Evolutionary conservation across 148 eudicot genomes (phyloP).

Genomic region (Silene uniflora): DNA sequence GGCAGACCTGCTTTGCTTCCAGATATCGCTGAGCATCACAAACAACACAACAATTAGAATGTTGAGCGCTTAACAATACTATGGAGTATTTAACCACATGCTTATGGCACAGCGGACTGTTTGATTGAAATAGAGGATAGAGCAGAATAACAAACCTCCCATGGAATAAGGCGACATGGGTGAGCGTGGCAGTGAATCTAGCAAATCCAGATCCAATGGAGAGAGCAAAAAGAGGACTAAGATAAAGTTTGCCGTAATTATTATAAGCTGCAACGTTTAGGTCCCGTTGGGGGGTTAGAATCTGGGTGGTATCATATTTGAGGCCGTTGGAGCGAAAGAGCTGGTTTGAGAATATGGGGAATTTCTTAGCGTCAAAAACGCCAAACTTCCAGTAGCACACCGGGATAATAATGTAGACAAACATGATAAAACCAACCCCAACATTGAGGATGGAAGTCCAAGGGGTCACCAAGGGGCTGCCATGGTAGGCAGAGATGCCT

Average conservation of each 20-base stretch:
- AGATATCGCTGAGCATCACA: slow-evolving; percentile 61
- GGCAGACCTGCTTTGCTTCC: slow-evolving; percentile 87
- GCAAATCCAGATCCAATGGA: slow-evolving; percentile 97
- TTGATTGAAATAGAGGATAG: background rate
- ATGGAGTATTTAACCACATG: background rate
- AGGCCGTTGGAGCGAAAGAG: slow-evolving; percentile 70
- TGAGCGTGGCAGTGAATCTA: slow-evolving; percentile 83
- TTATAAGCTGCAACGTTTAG: slow-evolving; percentile 81
- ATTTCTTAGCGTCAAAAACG: slow-evolving; percentile 78
- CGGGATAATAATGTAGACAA: slow-evolving; percentile 80
- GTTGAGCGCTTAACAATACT: background rate
- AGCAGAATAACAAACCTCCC: slow-evolving; percentile 55
- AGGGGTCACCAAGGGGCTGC: slow-evolving; percentile 90
- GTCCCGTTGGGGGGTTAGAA: slow-evolving; percentile 80
- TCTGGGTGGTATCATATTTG: slow-evolving; percentile 75
- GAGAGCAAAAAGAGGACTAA: slow-evolving; percentile 93
- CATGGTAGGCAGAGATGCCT: slow-evolving; percentile 95
- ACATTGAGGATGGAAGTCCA: slow-evolving; percentile 87
- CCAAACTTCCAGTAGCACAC: slow-evolving; percentile 92
- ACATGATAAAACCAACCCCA: slow-evolving; percentile 86
- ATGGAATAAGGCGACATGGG: slow-evolving; percentile 88
- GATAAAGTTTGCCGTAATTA: slow-evolving; percentile 79
- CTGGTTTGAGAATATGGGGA: slow-evolving; percentile 86
- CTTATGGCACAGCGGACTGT: background rate
- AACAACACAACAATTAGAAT: background rate